Evolutionary conservation across 306 rosid species (phyloP), one percentile per base, ranked within the genome.

Genomic region (Spatholobus suberectus): DNA sequence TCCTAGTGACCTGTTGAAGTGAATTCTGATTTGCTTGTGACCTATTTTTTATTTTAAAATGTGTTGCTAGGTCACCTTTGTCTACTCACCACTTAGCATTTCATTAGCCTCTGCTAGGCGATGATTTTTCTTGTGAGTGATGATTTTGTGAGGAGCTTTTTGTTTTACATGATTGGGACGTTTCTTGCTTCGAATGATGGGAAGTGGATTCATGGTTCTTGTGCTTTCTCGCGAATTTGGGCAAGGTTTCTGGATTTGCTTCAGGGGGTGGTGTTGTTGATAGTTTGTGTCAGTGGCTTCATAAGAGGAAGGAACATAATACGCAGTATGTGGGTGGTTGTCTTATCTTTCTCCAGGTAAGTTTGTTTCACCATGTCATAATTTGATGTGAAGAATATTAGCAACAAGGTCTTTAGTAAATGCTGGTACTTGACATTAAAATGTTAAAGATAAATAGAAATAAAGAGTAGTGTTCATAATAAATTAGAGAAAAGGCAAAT

Each of bases 271-370:
- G 75, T 82, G 86, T 87, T 21, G 35, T 87, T 27, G 85, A 85
- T 27, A 86, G 85, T 82, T 43, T 87, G 71, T 79, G 81, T 57
- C 82, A 74, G 68, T 87, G 90, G 90, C 70, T 87, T 38, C 82
- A 70, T 49, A 85, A 79, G 85, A 85, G 90, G 69, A 87, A 87
- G 58, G 82, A 85, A 43, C 58, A 75, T 58, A 87, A 85, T 75
- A 88, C 85, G 77, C 81, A 78, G 57, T 82, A 75, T 75, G 86
- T 87, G 21, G 90, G 86, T 62, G 90, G 90, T 69, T 87, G 90
- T 79, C 90, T 87, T 62, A 68, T 78, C 24, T 85, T 87, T 82
- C 90, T 87, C 47, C 90, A 87, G 79, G 90, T 87, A 85, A 59
- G 88, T 84, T 82, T 43, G 86, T 84, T 82, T 63, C 35, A 37